phyloP scores from a whole-genome alignment of 805 yeast genomes.

The Blastobotrys muscicola region DNA sequence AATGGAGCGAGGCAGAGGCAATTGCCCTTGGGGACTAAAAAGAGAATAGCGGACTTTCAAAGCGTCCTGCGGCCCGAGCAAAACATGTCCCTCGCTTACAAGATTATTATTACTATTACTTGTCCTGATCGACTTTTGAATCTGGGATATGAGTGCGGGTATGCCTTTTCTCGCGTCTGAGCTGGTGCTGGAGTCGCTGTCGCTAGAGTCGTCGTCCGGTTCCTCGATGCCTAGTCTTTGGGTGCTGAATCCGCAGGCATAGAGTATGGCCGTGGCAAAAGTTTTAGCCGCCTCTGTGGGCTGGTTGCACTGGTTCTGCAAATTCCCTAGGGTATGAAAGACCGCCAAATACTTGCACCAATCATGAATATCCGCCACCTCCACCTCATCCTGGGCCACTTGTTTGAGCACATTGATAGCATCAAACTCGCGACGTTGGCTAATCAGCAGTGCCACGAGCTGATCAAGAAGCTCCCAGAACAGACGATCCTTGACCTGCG shows the following conservation, averaged over 20 bases:
- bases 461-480: too few relatives aligned
- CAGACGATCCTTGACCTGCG: too few relatives aligned
- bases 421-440: conserved; percentile 1
- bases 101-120: background rate
- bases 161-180: too few relatives aligned
- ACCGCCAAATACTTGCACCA: background rate
- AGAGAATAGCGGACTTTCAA: conserved; percentile 3
- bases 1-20: too few relatives aligned
- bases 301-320: conserved; percentile 11
- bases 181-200: background rate
- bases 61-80: conserved; percentile 3
- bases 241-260: background rate
- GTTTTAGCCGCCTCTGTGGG: conserved; percentile 17
- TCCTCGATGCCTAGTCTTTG: conserved; percentile 6
- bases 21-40: conserved; percentile 4
- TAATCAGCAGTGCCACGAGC: too few relatives aligned
- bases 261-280: conserved; percentile 13
- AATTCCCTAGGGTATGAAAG: conserved; percentile 20
- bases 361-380: background rate
- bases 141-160: too few relatives aligned
- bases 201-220: background rate
- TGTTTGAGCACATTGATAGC: conserved; percentile 12
- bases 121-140: too few relatives aligned
- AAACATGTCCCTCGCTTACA: background rate
- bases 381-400: conserved; percentile 8